phyloP scores from a whole-genome alignment of 805 yeast species.

The Candida chauliodis region DNA sequence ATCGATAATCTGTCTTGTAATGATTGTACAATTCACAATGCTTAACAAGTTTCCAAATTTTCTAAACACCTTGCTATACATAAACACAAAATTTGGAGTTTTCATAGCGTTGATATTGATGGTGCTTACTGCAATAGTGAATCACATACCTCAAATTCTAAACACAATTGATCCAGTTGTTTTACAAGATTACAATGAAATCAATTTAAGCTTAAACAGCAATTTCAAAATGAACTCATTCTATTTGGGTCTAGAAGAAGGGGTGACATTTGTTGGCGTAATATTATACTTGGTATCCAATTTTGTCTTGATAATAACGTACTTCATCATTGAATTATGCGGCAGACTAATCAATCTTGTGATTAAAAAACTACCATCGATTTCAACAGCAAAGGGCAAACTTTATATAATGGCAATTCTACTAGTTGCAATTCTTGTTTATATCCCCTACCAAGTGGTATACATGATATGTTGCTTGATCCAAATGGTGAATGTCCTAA shows the following conservation, averaged over 20 bases:
- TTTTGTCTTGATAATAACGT: conserved; percentile 7
- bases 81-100: conserved; percentile 18
- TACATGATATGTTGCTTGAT: conserved; percentile 56
- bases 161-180: conserved; percentile 53
- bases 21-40: conserved; percentile 51
- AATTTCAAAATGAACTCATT: conserved; percentile 49
- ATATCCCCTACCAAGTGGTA: conserved; percentile 80
- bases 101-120: conserved; percentile 23
- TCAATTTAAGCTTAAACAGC: conserved; percentile 32
- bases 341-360: background rate
- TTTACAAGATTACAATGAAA: conserved; percentile 42
- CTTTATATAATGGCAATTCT: conserved; percentile 9
- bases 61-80: conserved; percentile 33
- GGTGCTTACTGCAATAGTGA: conserved; percentile 36
- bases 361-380: background rate
- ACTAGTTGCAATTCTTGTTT: conserved; percentile 45
- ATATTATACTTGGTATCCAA: conserved; percentile 45
- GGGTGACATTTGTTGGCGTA: conserved; percentile 53
- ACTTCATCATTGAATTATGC: background rate
- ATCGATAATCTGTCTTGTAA: conserved; percentile 48
- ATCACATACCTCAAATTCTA: conserved; percentile 37
- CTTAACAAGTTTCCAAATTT: conserved; percentile 36
- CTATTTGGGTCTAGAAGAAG: conserved; percentile 65
- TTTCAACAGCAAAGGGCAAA: conserved; percentile 12
- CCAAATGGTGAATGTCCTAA: conserved; percentile 54